Evolutionary conservation across 805 yeast species (phyloP), one percentile per base, ranked within the genome.

Genomic region (Kodamaea kaohsiungensis): DNA sequence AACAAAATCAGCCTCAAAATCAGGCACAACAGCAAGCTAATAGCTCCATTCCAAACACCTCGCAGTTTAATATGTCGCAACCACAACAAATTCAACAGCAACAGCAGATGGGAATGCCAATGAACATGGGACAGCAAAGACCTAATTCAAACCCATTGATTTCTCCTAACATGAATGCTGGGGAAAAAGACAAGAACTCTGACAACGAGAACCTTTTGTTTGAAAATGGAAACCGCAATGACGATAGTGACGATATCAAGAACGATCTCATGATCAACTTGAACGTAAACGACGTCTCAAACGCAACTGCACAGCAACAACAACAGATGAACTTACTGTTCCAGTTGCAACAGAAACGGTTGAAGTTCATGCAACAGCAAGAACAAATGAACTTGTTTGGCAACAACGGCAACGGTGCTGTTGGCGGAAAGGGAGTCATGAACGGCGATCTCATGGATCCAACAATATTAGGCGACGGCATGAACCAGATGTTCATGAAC

Each of bases 321-420:
- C 53, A 49, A 9, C 65, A 56, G 51, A 49, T 57, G 40, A 57
- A 61, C 35, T 18, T 63, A 38, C 63, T 58, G 49, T 54, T 49
- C 48, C 64, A 61, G 55, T 50, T 57, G 30, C 59, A 56, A 47
- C 65, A 60, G 39, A 59, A 61, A 43, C 48, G 63, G 40, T 35
- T 59, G 40, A 59, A 60, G 54, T 53, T 51, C 38, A 56, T 59
- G 33, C 65, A 58, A 48, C 61, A 56, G 48, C 55, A 55, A 42
- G 53, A 48, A 2, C 54, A 40, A 48, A 52, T 51, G 46, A 53
- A 43, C 51, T 30, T 10, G 42, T 43, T 17, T 49, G 51, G 27
- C 50, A 48, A 43, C 42, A 50, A 54, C 43, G 51, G 46, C 8
- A 25, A n/a, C 16, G 43, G 25, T 46, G 15, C 40, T 25, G 30